Evolutionary conservation across 139 green algal species (phyloP).

Genomic region (Volvox africanus): DNA sequence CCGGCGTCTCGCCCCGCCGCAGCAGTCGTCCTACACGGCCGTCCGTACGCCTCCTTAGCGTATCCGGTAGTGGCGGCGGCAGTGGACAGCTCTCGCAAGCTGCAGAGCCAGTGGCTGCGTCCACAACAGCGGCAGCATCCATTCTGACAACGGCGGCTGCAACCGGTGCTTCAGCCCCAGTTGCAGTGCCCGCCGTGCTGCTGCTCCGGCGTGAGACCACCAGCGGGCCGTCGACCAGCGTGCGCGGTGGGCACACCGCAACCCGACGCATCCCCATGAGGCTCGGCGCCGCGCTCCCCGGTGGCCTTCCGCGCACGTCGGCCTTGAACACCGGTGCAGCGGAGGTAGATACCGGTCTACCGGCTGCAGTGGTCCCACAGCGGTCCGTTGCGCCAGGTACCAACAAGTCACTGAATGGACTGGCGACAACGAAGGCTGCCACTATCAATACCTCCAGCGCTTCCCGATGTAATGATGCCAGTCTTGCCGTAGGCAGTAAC

Average conservation of each 20-base stretch:
- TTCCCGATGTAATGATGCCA: too few species aligned
- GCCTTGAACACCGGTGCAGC: neutral
- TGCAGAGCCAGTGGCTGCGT: neutral
- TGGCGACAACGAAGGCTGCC: too few species aligned
- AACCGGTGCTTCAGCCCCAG: neutral
- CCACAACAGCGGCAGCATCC: neutral
- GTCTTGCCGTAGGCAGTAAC: too few species aligned
- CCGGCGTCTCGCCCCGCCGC: neutral
- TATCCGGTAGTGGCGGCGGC: neutral
- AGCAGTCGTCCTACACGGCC: constrained; percentile 31
- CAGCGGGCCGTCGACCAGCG: constrained; percentile 15
- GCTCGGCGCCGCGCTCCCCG: neutral
- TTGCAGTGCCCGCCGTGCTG: constrained; percentile 8
- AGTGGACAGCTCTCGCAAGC: neutral
- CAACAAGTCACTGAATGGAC: too few species aligned
- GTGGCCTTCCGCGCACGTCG: neutral
- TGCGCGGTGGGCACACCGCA: neutral
- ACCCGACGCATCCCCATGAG: neutral
- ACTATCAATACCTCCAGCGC: too few species aligned
- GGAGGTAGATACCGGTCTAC: neutral
- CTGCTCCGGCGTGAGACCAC: constrained; percentile 33
- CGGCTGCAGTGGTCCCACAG: neutral
- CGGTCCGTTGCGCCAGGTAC: neutral
- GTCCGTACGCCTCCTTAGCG: neutral
- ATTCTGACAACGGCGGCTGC: neutral